Conservation (phyloP, 225 moss, liverwort and hornwort species). For the Antitrichia curtipendula region DNA sequence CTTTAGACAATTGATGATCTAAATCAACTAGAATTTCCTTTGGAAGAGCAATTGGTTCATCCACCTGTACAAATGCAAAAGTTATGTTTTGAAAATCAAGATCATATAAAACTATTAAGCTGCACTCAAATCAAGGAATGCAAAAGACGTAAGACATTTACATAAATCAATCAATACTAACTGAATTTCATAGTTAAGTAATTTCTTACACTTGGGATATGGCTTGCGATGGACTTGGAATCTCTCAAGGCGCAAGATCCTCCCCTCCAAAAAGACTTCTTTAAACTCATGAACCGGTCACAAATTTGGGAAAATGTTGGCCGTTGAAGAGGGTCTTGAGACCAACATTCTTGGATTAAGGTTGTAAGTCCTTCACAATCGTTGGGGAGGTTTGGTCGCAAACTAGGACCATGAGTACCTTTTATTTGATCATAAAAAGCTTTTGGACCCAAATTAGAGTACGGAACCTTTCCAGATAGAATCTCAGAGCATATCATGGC, state of each 20-base stretch:
- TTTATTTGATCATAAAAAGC: background rate
- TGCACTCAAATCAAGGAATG: background rate
- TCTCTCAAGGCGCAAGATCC: background rate
- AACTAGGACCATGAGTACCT: background rate
- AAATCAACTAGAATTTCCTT: background rate
- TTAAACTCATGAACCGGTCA: background rate
- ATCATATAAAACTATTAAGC: background rate
- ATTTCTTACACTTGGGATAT: background rate
- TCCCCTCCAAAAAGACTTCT: background rate
- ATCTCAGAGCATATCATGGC: background rate
- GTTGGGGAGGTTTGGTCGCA: background rate
- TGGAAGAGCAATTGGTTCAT: background rate
- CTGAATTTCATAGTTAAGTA: too few species aligned
- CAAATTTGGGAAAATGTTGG: background rate
- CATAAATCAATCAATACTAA: background rate
- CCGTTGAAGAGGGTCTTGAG: background rate
- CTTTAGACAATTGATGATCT: background rate
- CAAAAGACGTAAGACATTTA: accelerated
- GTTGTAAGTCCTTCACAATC: background rate
- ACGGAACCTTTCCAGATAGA: background rate
- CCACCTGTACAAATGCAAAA: background rate
- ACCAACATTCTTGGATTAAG: background rate
- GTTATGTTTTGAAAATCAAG: background rate
- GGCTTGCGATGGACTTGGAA: background rate
- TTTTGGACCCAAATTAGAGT: background rate